Percentiles rank a stretch among this genome's conserved stretches.
Conservation (phyloP, 371 early-diverging fungal genomes). For the Mucor plumbeus region DNA sequence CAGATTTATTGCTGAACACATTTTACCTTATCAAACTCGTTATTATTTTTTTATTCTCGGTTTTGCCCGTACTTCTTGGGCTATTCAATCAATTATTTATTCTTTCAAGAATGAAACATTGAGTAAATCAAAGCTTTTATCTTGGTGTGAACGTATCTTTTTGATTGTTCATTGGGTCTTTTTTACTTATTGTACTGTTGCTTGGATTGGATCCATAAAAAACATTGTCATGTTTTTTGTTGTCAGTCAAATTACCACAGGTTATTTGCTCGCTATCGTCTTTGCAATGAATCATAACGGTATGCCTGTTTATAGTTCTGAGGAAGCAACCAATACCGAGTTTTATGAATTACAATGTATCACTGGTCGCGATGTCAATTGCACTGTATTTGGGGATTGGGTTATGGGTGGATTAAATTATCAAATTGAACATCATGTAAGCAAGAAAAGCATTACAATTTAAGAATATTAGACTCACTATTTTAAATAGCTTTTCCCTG, state of each 20-base stretch:
- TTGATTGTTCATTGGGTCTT: constrained; percentile 75
- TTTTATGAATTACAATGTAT: constrained; percentile 80
- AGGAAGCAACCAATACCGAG: constrained; percentile 72
- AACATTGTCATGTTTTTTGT: constrained; percentile 69
- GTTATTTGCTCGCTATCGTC: constrained; percentile 81
- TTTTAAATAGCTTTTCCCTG: constrained; percentile 70
- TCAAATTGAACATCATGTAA: constrained; percentile 81
- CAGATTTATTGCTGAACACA: constrained; percentile 68
- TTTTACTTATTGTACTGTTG: constrained; percentile 63
- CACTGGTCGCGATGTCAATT: constrained; percentile 82
- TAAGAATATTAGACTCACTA: no score
- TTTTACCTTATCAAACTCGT: constrained; percentile 72
- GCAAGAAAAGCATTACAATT: not conserved
- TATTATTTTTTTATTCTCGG: constrained; percentile 82
- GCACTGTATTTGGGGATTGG: constrained; percentile 73
- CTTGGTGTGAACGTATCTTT: constrained; percentile 62
- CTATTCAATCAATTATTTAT: constrained; percentile 70
- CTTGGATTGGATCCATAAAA: constrained; percentile 57
- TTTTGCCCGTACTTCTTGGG: constrained; percentile 82
- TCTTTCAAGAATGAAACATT: constrained; percentile 57
- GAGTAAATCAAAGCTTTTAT: constrained; percentile 53
- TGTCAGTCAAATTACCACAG: constrained; percentile 74
- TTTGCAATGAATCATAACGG: constrained; percentile 91
- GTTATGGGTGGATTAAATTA: constrained; percentile 87
- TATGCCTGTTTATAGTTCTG: constrained; percentile 80